Evolutionary conservation across 768 basidiomycete species (phyloP).

Genomic region (Mycena galopus): DNA sequence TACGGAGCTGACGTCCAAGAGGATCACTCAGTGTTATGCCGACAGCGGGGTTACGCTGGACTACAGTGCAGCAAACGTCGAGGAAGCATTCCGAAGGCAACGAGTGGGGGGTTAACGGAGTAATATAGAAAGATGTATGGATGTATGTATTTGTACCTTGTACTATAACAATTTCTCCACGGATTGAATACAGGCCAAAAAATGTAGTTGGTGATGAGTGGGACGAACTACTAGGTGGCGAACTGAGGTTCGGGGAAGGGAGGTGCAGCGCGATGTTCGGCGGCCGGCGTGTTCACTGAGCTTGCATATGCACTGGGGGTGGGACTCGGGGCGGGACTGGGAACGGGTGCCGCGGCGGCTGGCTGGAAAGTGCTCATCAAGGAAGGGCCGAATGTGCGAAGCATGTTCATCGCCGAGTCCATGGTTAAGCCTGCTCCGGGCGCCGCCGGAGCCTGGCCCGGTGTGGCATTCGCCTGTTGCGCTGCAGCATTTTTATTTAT

Average conservation of each 20-base stretch:
- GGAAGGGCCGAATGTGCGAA: constrained; percentile 57
- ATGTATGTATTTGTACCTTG: constrained; percentile 31
- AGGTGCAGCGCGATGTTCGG: constrained; percentile 40
- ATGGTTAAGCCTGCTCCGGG: constrained; percentile 34
- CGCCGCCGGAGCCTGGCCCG: constrained; percentile 39
- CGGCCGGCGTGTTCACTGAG: constrained; percentile 35
- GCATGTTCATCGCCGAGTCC: constrained; percentile 53
- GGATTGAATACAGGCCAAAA: constrained; percentile 4
- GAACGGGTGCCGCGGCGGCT: constrained; percentile 25
- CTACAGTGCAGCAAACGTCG: constrained; percentile 80
- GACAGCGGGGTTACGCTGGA: constrained; percentile 82
- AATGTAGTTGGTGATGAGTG: background rate
- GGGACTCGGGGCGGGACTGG: constrained; percentile 11
- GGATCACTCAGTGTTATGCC: constrained; percentile 84
- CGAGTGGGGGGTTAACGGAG: constrained; percentile 34
- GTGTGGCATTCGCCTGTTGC: constrained; percentile 41
- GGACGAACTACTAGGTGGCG: background rate
- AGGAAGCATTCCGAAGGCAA: constrained; percentile 82
- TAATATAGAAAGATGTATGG: constrained; percentile 32
- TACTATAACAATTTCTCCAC: constrained; percentile 26
- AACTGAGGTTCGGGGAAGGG: constrained; percentile 58
- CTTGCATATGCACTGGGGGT: constrained; percentile 37
- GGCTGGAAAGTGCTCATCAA: constrained; percentile 49
- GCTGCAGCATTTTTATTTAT: constrained; percentile 55
- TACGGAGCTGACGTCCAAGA: constrained; percentile 74